Base-by-base conservation (phyloP, 768 basidiomycete species). In the Dacryopinax primogenitus region DNA sequence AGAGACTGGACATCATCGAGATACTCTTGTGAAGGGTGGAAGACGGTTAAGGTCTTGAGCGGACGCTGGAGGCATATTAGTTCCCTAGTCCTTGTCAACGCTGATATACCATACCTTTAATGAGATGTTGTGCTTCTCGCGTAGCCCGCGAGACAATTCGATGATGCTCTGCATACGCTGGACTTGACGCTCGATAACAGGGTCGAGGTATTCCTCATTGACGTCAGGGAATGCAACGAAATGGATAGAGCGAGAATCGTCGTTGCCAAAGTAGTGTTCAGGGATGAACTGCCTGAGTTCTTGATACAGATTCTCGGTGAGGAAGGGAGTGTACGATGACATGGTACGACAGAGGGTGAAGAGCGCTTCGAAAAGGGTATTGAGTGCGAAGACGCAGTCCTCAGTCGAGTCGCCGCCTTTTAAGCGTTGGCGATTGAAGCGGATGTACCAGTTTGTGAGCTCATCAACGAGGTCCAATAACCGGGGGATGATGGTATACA, bases 391-490 rank as follows among this genome's bases (percentile, higher is more conserved):
- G 16, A 84, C 73, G 7, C 93, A 93, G 71, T 98, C 95, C 68
- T 92, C 89, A 65, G 81, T 80, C 1, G 95, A 90, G 70, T 92
- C 88, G 74, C 95, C 90, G 47, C 96, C 96, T 81, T 99, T 99
- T 67, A 99, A 78, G 16, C 96, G 84, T 69, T 87, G 87, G 45
- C 96, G 86, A 77, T 99, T 99, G 79, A 98, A 98, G 61, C 96
- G 92, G 73, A 99, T 98, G 77, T 99, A 99, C 93, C 94, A 97
- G 74, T 99, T 99, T 23, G 96, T 99, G 66, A 98, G 81, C 75
- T 98, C 96, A 69, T 95, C 92, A 33, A 99, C 83, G 66, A 99
- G 85, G 68, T 90, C 88, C 66, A 98, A 79, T 41, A 97, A 79
- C 34, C 92, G 85, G n/a, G 93, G 93, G 68, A 97, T 92, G 78